These are phyloP conservation scores for Conoideocrella luteorostrata DNA, from an alignment of 2,329 filamentous ascomycete species.

Conservation along the genomic window DNA sequence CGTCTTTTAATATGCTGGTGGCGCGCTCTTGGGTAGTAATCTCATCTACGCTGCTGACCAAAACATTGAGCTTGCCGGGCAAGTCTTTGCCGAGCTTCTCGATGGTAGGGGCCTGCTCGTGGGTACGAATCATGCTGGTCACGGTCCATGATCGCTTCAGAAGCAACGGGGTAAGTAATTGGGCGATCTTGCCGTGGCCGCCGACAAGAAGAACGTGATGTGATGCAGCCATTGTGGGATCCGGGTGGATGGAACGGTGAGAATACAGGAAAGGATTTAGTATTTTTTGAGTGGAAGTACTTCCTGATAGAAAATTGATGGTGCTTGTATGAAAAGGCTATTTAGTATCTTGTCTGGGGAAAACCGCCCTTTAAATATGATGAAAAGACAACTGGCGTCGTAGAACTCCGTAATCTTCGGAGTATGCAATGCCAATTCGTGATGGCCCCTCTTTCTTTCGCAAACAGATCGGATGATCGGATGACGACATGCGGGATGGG, in stretches of 20 bases:
- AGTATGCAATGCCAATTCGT: no score
- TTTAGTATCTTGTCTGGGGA: no score
- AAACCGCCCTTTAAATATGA: no score
- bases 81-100: conserved; percentile 52
- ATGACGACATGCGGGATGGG: no score
- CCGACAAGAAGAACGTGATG: conserved; percentile 65
- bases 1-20: conserved; percentile 52
- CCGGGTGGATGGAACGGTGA: no score
- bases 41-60: conserved; percentile 66
- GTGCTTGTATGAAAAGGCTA: no score
- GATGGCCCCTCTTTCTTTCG: no score
- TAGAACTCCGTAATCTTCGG: no score
- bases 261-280: no score
- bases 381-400: no score
- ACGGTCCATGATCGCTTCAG: conserved; percentile 70
- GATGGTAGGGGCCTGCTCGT: conserved; percentile 60
- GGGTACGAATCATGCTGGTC: conserved; percentile 68
- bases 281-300: not conserved
- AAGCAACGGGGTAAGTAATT: conserved; percentile 68
- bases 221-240: conserved; percentile 25
- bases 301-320: no score
- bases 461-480: no score
- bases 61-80: conserved; percentile 59
- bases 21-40: conserved; percentile 59
- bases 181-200: conserved; percentile 74